Percentiles rank a stretch among this genome's conserved stretches.
phyloP scores from a whole-genome alignment of 192 early-diverging fungal species.

The Coemansia sp. region DNA sequence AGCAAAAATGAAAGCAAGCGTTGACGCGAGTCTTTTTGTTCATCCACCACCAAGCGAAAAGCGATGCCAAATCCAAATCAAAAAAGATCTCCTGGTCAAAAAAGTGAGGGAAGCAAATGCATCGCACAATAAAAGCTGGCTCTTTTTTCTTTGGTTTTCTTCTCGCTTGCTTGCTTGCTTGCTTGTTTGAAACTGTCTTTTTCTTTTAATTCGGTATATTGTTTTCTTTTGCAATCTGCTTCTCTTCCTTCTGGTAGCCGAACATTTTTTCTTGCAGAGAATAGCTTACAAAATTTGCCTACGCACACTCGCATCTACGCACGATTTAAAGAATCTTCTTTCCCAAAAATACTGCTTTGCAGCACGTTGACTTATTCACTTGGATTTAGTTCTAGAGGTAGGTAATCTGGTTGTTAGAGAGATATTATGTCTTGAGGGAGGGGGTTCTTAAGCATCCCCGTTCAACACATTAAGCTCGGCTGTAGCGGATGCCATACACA shows the following conservation, averaged over 20 bases:
- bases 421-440: not conserved
- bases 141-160: not conserved
- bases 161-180: not conserved
- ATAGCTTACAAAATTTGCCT: constrained; percentile 1
- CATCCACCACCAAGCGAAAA: not conserved
- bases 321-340: constrained; percentile 1
- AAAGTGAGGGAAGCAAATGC: not conserved
- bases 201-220: constrained; percentile 19
- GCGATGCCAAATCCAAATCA: not conserved
- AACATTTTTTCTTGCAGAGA: not conserved
- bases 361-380: not conserved
- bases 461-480: too few relatives aligned
- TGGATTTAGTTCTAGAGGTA: constrained; percentile 1
- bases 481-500: too few relatives aligned
- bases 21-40: not conserved
- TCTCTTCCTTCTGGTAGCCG: not conserved
- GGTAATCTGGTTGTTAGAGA: not conserved
- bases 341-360: not conserved
- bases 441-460: too few relatives aligned
- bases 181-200: not conserved
- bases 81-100: not conserved
- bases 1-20: not conserved
- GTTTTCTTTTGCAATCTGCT: constrained; percentile 7
- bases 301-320: not conserved
- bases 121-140: not conserved